phyloP scores from a whole-genome alignment of 495 filamentous ascomycete species.

The Stereocaulon alpinum region DNA sequence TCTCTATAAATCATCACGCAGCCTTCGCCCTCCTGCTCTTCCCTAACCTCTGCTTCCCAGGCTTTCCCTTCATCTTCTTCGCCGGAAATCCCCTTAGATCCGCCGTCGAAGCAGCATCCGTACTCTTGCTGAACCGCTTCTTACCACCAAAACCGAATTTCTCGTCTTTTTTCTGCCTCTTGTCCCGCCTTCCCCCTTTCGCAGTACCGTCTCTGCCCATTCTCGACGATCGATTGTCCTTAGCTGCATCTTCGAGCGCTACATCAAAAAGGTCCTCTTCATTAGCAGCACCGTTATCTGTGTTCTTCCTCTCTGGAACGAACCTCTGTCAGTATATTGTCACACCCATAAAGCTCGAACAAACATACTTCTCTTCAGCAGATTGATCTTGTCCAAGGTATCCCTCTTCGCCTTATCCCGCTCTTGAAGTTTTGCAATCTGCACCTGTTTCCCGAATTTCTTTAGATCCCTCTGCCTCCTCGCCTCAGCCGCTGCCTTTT shows the following conservation, averaged over 20 bases:
- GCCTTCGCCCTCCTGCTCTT: constrained; percentile 49
- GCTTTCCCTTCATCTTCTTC: constrained; percentile 71
- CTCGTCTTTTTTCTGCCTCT: constrained; percentile 84
- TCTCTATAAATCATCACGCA: background rate
- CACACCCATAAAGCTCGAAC: too few relatives aligned
- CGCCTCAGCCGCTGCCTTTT: constrained; percentile 87
- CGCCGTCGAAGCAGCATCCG: constrained; percentile 65
- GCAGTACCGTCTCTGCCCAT: constrained; percentile 22
- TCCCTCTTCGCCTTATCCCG: constrained; percentile 81
- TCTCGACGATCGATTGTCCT: constrained; percentile 32
- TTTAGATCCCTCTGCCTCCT: constrained; percentile 87
- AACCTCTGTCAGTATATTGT: constrained; percentile 13
- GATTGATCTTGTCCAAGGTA: constrained; percentile 84
- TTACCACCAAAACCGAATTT: constrained; percentile 94
- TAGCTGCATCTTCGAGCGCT: constrained; percentile 69
- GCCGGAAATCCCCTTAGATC: constrained; percentile 70
- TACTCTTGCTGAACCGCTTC: constrained; percentile 80
- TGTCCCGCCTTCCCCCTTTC: constrained; percentile 34
- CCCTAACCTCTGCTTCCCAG: constrained; percentile 44
- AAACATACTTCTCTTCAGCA: constrained; percentile 79
- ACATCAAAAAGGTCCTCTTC: constrained; percentile 93
- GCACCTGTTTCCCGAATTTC: constrained; percentile 98
- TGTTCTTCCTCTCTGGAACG: constrained; percentile 68
- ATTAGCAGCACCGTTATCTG: constrained; percentile 50
- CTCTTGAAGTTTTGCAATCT: constrained; percentile 92